These are phyloP conservation scores for Phytophthora foliorum DNA, from an alignment of 352 stramenopile genomes.

Conservation along the genomic window DNA sequence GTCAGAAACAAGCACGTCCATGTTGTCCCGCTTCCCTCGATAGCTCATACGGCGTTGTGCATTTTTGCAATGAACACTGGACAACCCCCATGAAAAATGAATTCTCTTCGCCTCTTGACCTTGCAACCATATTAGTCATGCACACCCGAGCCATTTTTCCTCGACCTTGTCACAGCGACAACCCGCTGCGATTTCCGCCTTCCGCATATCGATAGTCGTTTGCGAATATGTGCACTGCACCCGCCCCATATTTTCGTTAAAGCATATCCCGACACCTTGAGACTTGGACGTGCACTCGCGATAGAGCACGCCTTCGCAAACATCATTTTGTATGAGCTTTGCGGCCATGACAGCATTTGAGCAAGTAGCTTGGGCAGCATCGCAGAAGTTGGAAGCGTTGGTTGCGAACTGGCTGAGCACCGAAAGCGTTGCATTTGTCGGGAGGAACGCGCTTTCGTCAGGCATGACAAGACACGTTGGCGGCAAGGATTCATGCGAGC, in stretches of 20 bases:
- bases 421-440: constrained; percentile 15
- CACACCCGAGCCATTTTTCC: constrained; percentile 41
- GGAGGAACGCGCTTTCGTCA: constrained; percentile 10
- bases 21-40: too few species aligned
- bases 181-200: constrained; percentile 30
- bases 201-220: constrained; percentile 35
- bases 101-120: not conserved
- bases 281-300: constrained; percentile 23
- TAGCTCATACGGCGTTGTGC: too few species aligned
- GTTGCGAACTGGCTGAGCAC: constrained; percentile 18
- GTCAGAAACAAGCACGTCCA: too few species aligned
- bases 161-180: constrained; percentile 28
- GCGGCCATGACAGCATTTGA: not conserved
- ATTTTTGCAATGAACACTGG: not conserved
- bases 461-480: constrained; percentile 24
- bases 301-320: constrained; percentile 36
- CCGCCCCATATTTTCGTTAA: constrained; percentile 34
- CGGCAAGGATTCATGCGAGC: constrained; percentile 4
- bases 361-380: constrained; percentile 26
- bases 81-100: not conserved
- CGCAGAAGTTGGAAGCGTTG: constrained; percentile 36
- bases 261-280: constrained; percentile 38
- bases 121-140: constrained; percentile 13
- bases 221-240: constrained; percentile 30
- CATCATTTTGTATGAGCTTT: constrained; percentile 2